Percentiles rank a stretch among this genome's conserved stretches.
Conservation (phyloP, 2,329 filamentous ascomycete species). For the Alternaria longipes region DNA sequence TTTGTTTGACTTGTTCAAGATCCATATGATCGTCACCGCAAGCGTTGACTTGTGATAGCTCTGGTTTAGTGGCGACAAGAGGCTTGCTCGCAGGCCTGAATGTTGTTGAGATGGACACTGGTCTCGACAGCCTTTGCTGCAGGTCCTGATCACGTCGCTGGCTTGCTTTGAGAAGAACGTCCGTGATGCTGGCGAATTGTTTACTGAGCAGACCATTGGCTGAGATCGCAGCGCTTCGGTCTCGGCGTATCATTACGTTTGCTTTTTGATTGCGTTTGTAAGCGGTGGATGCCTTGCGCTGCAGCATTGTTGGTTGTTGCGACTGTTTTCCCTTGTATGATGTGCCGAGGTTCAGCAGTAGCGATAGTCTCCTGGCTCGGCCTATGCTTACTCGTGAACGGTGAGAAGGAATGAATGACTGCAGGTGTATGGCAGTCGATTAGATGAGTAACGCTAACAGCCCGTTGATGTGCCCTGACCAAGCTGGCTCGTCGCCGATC, state of each 20-base stretch:
- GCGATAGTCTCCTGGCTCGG: neutral
- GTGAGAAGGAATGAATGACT: neutral
- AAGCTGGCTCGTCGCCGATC: neutral
- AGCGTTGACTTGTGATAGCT: neutral
- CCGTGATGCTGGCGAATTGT: constrained; percentile 30
- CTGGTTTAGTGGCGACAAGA: neutral
- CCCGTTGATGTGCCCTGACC: neutral
- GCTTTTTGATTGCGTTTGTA: neutral
- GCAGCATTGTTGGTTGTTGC: constrained; percentile 3
- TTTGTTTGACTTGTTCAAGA: neutral
- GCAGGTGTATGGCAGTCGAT: neutral
- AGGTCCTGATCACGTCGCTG: constrained; percentile 23
- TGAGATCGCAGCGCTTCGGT: neutral
- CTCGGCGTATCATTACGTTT: constrained; percentile 4
- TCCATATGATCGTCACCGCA: neutral
- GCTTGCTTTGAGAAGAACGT: constrained; percentile 25
- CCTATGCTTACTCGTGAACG: neutral
- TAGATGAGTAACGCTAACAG: neutral
- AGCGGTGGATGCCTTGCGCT: neutral
- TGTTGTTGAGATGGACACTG: neutral
- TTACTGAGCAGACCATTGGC: constrained; percentile 17
- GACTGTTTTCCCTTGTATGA: neutral
- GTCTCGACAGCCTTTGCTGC: neutral
- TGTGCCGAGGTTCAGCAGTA: neutral
- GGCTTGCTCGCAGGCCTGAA: neutral